These are phyloP conservation scores for Solanum neorickii DNA, from an alignment of 257 asterid species.

Conservation along the genomic window DNA sequence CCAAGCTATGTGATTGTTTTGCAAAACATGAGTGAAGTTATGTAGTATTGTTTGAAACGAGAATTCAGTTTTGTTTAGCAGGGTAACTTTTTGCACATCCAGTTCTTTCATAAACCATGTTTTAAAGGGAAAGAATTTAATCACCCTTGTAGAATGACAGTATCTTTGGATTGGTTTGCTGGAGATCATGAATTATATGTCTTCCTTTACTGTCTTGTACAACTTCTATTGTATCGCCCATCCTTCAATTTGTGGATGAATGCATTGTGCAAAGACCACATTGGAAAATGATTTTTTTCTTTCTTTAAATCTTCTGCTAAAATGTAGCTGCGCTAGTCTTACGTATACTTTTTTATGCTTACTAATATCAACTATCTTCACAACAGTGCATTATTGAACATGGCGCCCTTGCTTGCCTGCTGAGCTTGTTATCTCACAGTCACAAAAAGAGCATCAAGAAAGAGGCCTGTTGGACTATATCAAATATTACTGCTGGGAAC, in stretches of 20 bases:
- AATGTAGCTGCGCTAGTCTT: not conserved
- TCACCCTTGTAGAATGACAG: not conserved
- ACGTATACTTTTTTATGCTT: not conserved
- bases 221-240: not conserved
- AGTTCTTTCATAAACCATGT: not conserved
- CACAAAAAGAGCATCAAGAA: constrained; percentile 93
- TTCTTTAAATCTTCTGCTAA: not conserved
- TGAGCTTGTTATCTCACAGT: constrained; percentile 68
- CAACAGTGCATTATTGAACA: constrained; percentile 58
- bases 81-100: not conserved
- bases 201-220: not conserved
- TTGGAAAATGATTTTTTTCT: not conserved
- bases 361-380: not conserved
- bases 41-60: not conserved
- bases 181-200: not conserved
- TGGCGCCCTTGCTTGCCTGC: constrained; percentile 68
- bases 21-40: not conserved
- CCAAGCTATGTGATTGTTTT: not conserved
- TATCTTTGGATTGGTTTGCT: not conserved
- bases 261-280: not conserved
- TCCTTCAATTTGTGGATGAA: not conserved
- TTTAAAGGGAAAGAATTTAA: not conserved
- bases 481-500: constrained; percentile 93
- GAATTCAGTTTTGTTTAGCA: not conserved
- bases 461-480: constrained; percentile 94